Evolutionary conservation across 805 yeast species (phyloP).

Genomic region (Ogataea pignaliae): DNA sequence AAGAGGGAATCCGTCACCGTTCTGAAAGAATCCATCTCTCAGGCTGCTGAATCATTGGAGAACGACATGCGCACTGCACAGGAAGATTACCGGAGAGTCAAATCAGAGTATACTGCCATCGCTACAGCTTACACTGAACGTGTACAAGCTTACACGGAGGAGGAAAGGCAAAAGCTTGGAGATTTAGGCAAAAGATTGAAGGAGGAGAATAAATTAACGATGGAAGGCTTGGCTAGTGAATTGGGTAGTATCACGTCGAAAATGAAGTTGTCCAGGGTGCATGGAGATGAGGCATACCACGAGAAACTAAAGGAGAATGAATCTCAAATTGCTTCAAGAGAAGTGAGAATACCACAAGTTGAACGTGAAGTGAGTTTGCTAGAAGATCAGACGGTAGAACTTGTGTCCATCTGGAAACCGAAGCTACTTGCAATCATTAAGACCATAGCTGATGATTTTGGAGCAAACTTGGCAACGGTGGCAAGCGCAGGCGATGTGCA

Average conservation of each 20-base stretch:
- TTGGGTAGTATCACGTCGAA: conserved; percentile 41
- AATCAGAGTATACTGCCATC: conserved; percentile 31
- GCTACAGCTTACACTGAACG: conserved; percentile 28
- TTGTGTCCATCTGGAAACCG: conserved; percentile 51
- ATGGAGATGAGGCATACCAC: conserved; percentile 26
- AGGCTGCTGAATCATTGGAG: conserved; percentile 21
- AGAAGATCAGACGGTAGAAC: conserved; percentile 34
- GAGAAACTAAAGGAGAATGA: conserved; percentile 35
- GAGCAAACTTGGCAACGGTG: conserved; percentile 60
- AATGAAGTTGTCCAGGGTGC: conserved; percentile 22
- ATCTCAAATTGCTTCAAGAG: conserved; percentile 33
- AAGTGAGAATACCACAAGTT: conserved; percentile 35
- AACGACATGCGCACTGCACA: conserved; percentile 16
- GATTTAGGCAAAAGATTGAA: neutral
- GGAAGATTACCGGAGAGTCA: conserved; percentile 14
- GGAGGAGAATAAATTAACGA: conserved; percentile 37
- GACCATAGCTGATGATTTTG: conserved; percentile 60
- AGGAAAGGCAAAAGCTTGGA: too few relatives aligned
- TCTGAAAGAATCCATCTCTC: too few relatives aligned
- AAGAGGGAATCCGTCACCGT: conserved; percentile 8
- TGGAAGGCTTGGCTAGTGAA: conserved; percentile 35
- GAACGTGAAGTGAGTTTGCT: conserved; percentile 28
- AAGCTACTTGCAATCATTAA: conserved; percentile 48
- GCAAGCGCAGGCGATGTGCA: conserved; percentile 85
- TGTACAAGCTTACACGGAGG: too few relatives aligned